Conservation (phyloP, 768 basidiomycete species). For the Rossbeevera mucosa region DNA sequence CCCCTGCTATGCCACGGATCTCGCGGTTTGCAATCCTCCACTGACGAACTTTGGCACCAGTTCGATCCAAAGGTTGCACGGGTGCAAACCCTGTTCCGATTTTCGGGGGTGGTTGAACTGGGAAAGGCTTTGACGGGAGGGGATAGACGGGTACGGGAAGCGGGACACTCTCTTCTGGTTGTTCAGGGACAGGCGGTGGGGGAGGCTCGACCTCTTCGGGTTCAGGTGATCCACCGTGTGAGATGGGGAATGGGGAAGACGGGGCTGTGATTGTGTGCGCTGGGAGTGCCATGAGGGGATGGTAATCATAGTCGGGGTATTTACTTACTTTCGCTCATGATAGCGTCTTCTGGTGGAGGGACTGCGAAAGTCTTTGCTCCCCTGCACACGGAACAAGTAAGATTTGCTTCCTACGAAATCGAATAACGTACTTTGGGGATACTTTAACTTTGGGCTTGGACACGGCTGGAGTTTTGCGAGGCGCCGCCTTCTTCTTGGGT, state of each 20-base stretch:
- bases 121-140: constrained; percentile 77
- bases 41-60: constrained; percentile 54
- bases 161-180: constrained; percentile 47
- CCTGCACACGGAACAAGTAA: constrained; percentile 26
- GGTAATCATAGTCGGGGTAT: not conserved
- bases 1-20: constrained; percentile 77
- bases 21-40: constrained; percentile 76
- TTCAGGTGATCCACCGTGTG: constrained; percentile 43
- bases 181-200: constrained; percentile 29
- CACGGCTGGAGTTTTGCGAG: constrained; percentile 40
- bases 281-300: constrained; percentile 19
- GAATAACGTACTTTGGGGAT: constrained; percentile 27
- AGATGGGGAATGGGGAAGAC: constrained; percentile 55
- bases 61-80: constrained; percentile 60
- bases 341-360: constrained; percentile 45
- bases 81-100: constrained; percentile 72
- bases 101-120: constrained; percentile 74
- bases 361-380: constrained; percentile 24
- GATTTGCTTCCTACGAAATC: not conserved
- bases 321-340: constrained; percentile 58
- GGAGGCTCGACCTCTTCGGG: constrained; percentile 36
- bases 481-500: constrained; percentile 45
- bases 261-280: constrained; percentile 68
- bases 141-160: constrained; percentile 61
- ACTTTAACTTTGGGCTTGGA: constrained; percentile 33